phyloP scores from a whole-genome alignment of 2,329 filamentous ascomycete genomes.

The Colletotrichum sp. region DNA sequence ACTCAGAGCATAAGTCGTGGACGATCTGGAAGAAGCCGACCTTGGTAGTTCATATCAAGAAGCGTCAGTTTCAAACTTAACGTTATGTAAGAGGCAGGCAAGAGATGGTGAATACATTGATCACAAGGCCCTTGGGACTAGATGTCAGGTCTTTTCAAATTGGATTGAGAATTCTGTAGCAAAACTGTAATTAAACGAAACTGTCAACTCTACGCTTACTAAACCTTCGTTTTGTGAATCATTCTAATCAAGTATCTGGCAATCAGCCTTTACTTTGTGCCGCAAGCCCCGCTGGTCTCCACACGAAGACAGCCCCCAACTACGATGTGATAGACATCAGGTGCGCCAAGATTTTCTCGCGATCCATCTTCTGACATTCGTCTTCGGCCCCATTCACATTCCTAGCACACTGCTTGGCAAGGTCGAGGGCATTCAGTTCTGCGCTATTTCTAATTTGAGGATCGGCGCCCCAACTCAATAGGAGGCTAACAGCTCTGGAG shows the following conservation, averaged over 20 bases:
- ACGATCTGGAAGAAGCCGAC: conserved; percentile 39
- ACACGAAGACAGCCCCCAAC: background rate
- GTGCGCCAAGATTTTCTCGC: background rate
- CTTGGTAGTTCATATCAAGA: background rate
- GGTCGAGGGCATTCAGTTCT: background rate
- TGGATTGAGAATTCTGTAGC: no score
- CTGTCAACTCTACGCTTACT: background rate
- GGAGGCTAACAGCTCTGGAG: background rate
- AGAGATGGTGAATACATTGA: background rate
- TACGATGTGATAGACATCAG: background rate
- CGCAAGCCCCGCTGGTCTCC: fast-evolving
- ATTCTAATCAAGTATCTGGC: fast-evolving
- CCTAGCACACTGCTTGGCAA: background rate
- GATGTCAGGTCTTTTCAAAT: background rate
- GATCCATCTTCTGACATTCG: background rate
- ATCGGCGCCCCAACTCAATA: background rate
- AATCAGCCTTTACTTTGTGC: background rate
- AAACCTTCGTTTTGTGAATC: background rate
- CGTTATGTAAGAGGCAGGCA: background rate
- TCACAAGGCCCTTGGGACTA: background rate
- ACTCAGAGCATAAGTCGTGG: conserved; percentile 36
- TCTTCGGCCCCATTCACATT: fast-evolving
- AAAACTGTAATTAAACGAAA: background rate
- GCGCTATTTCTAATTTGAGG: background rate
- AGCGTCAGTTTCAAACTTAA: background rate